Conservation (phyloP, 2,329 filamentous ascomycete species). For the Sordariomycetes sp. region DNA sequence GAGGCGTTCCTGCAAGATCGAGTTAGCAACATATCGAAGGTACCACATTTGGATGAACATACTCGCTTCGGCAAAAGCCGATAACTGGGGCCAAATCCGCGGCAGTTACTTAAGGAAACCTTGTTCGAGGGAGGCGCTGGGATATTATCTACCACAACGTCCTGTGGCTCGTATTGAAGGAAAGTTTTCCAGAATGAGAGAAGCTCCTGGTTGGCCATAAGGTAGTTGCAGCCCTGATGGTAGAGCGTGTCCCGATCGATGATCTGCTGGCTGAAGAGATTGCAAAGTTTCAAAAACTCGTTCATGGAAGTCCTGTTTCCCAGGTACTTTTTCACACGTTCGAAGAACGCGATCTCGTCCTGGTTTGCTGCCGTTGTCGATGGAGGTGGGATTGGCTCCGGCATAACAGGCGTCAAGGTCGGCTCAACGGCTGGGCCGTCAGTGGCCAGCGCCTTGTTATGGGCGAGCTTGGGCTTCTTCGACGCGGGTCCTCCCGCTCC, state of each 20-base stretch:
- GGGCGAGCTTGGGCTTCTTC: constrained; percentile 64
- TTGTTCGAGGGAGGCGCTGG: constrained; percentile 64
- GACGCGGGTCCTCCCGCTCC: constrained; percentile 18
- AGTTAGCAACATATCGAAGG: constrained; percentile 7
- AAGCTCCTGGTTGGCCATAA: constrained; percentile 80
- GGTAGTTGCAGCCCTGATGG: constrained; percentile 72
- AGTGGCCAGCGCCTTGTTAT: constrained; percentile 43
- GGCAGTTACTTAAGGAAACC: constrained; percentile 90
- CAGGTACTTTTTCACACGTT: constrained; percentile 91
- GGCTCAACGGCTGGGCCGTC: constrained; percentile 61
- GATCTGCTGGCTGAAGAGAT: constrained; percentile 84
- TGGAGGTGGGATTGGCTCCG: constrained; percentile 72
- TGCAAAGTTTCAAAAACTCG: constrained; percentile 94
- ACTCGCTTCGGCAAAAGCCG: constrained; percentile 74
- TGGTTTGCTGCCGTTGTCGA: constrained; percentile 59
- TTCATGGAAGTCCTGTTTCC: constrained; percentile 85
- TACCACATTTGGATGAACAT: constrained; percentile 13
- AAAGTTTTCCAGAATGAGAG: constrained; percentile 80
- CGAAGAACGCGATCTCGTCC: constrained; percentile 89
- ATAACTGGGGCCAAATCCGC: constrained; percentile 92
- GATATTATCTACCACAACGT: constrained; percentile 67
- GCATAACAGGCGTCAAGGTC: constrained; percentile 75
- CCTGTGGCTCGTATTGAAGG: constrained; percentile 62
- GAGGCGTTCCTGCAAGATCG: constrained; percentile 50
- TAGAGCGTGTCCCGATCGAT: constrained; percentile 77